phyloP scores from a whole-genome alignment of 208 protist genomes.

The Acanthamoeba sp. region DNA sequence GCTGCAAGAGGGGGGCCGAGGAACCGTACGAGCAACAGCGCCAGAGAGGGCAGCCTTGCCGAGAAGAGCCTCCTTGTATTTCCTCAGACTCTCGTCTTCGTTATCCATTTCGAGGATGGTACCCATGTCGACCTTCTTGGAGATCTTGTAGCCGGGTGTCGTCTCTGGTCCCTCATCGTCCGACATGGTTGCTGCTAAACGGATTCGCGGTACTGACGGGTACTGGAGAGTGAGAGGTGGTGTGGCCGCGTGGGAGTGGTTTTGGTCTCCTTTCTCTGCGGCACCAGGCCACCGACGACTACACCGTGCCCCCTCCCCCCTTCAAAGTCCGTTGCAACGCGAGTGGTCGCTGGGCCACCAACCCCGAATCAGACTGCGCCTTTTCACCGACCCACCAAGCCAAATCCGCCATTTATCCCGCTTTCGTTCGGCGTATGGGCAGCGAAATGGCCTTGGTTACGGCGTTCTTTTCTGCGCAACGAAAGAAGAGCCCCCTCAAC shows the following conservation, averaged over 20 bases:
- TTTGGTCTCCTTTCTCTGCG: neutral
- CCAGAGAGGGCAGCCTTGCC: slow-evolving; percentile 59
- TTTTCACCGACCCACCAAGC: neutral
- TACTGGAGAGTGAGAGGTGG: neutral
- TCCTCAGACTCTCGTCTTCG: slow-evolving; percentile 86
- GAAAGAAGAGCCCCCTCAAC: too few species aligned
- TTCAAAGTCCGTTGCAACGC: neutral
- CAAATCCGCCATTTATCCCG: neutral
- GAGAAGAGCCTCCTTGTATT: slow-evolving; percentile 86
- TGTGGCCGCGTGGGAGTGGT: neutral
- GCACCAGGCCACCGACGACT: too few species aligned
- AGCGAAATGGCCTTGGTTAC: too few species aligned
- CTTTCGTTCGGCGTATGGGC: neutral
- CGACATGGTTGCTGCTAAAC: slow-evolving; percentile 32
- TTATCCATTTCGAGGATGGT: slow-evolving; percentile 83
- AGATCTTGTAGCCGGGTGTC: slow-evolving; percentile 81
- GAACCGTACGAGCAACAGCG: slow-evolving; percentile 38
- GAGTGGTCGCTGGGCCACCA: neutral
- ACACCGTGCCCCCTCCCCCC: neutral
- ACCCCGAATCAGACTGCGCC: neutral
- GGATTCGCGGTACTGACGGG: neutral
- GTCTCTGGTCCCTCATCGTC: slow-evolving; percentile 70
- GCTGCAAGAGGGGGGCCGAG: neutral
- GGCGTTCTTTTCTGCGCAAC: too few species aligned
- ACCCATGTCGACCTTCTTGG: slow-evolving; percentile 81